Evolutionary conservation across 352 stramenopile genomes (phyloP).

Genomic region (Aphanomyces euteiches): DNA sequence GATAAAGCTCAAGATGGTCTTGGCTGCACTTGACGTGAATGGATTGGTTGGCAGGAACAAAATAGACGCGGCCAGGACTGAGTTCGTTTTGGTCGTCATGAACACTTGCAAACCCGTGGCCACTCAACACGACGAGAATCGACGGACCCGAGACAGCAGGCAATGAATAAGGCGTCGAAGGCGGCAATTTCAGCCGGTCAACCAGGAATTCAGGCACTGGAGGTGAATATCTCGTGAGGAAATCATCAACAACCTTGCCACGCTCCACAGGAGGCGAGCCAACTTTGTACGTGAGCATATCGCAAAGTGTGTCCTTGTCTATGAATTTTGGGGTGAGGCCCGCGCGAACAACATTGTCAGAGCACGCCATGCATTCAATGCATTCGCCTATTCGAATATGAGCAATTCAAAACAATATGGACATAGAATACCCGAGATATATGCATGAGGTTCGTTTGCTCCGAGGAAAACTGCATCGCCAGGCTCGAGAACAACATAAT

Average conservation of each 20-base stretch:
- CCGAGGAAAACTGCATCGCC: conserved; percentile 97
- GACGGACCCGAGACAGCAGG: conserved; percentile 43
- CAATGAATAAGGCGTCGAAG: conserved; percentile 41
- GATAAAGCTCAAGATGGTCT: conserved; percentile 43
- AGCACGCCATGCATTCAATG: conserved; percentile 99
- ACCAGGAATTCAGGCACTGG: conserved; percentile 92
- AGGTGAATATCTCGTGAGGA: conserved; percentile 82
- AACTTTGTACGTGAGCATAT: conserved; percentile 96
- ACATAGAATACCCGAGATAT: conserved; percentile 83
- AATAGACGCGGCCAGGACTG: conserved; percentile 48
- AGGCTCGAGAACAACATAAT: conserved; percentile 93
- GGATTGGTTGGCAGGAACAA: conserved; percentile 46
- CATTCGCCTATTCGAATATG: conserved; percentile 42
- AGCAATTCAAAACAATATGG: not conserved
- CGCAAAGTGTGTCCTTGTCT: conserved; percentile 95
- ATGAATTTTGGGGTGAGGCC: conserved; percentile 99
- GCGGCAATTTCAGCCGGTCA: conserved; percentile 48
- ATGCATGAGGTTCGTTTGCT: conserved; percentile 99
- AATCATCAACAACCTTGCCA: conserved; percentile 48
- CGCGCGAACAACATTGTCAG: conserved; percentile 98
- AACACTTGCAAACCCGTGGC: conserved; percentile 17
- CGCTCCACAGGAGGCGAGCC: conserved; percentile 50
- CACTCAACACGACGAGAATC: conserved; percentile 51
- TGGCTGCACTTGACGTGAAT: conserved; percentile 41
- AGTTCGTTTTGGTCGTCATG: not conserved